These are phyloP conservation scores for Anisogramma anomala DNA, from an alignment of 2,329 filamentous ascomycete genomes.

Conservation along the genomic window DNA sequence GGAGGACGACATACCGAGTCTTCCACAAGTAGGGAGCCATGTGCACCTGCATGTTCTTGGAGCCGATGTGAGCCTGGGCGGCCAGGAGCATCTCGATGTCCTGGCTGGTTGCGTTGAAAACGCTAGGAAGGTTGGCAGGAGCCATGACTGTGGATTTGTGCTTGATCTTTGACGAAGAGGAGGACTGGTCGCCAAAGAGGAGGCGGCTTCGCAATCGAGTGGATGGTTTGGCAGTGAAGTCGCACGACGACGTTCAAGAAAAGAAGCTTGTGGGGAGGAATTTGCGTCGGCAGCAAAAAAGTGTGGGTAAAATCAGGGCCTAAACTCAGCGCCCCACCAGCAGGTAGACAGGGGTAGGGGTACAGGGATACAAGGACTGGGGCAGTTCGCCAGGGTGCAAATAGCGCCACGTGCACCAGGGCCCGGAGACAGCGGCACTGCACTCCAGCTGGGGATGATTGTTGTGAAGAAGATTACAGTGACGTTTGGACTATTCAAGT, in stretches of 20 bases:
- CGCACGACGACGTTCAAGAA: no score
- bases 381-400: no score
- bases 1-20: constrained; percentile 27
- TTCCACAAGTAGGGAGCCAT: constrained; percentile 99
- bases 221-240: constrained; percentile 2
- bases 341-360: constrained; percentile 1
- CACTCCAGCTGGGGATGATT: no score
- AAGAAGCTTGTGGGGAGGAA: no score
- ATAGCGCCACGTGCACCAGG: no score
- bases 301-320: background rate
- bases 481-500: no score
- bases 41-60: constrained; percentile 99
- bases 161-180: constrained; percentile 17
- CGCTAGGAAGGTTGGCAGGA: constrained; percentile 81
- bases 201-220: constrained; percentile 12
- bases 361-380: no score
- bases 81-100: constrained; percentile 99
- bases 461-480: no score
- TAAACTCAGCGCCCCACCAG: background rate
- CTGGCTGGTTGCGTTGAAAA: constrained; percentile 94
- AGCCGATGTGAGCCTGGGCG: constrained; percentile 90
- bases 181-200: constrained; percentile 8
- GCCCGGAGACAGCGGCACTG: no score
- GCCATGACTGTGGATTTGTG: constrained; percentile 52
- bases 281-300: background rate